Evolutionary conservation across 2,329 filamentous ascomycete genomes (phyloP), one percentile per base, ranked within the genome.

Genomic region (Cladophialophora yegresii): DNA sequence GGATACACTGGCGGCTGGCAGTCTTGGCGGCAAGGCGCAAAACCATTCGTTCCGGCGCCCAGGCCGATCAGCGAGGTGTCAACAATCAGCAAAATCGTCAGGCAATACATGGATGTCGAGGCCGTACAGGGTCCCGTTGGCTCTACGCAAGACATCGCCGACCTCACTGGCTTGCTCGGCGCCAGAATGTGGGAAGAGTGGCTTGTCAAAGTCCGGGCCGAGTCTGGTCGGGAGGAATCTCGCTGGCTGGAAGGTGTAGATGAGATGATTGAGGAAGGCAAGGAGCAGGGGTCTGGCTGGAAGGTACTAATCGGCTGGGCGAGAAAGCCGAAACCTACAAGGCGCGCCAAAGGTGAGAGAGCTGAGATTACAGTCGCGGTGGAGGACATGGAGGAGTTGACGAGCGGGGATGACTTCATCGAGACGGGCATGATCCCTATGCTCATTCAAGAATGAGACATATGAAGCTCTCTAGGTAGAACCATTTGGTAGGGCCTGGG

Each of bases 151-250:
- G 85, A 87, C 73, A 85, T 88, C 13, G 90, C 91, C 1, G 87
- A 85, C 71, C 82, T 96, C 69, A 89, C 90, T 12, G 93, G 93
- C 22, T 79, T 98, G 47, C 86, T 93, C 0, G 95, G 92, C 4
- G 88, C 89, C 28, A 95, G 92, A 88, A 88, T 88, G 75, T 99
- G 93, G 93, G 95, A 99, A 83, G 90, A 91, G 75, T 99, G 95
- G 95, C 85, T 98, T 76, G 80, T 97, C 70, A 91, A 92, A 73
- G 84, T 93, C 72, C 90, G 95, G 79, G 85, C 89, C 79, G 93
- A 97, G 81, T 95, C 63, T 28, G 88, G 89, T 16, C 87, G 90
- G 76, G 78, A 78, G 43, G 79, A 82, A 68, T 76, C 77, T 66
- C 76, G 75, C 58, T 75, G 82, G 55, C 68, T 84, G 64, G 80